Conservation (phyloP, 2,329 filamentous ascomycete genomes). For the Sclerotinia sclerotiorum region DNA sequence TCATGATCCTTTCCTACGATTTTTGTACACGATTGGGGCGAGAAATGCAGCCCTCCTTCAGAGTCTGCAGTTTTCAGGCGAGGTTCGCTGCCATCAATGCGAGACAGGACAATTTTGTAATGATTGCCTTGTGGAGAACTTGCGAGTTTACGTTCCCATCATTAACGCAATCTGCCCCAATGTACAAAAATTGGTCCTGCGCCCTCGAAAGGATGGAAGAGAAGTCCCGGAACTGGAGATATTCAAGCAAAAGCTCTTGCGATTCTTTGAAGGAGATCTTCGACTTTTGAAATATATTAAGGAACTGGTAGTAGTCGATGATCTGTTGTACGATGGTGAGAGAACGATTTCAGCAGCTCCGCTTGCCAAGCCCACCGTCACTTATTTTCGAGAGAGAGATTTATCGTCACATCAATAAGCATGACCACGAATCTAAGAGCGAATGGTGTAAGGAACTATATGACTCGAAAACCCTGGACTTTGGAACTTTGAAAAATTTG, state of each 20-base stretch:
- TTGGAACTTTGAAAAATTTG: background rate
- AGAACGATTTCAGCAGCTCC: background rate
- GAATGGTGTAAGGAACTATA: too few species aligned
- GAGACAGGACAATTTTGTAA: background rate
- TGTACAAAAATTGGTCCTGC: background rate
- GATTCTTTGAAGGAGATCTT: background rate
- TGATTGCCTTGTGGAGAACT: background rate
- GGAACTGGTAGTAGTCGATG: background rate
- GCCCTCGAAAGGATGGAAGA: background rate
- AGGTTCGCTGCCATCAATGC: background rate
- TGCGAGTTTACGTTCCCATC: background rate
- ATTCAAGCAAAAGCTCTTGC: background rate
- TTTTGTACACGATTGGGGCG: slow-evolving; percentile 25
- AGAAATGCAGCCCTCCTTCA: slow-evolving; percentile 19
- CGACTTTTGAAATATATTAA: background rate
- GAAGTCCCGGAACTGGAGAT: background rate
- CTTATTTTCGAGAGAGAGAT: background rate
- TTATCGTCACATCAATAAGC: background rate
- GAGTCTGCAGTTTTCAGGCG: background rate
- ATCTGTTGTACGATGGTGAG: background rate
- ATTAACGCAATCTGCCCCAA: background rate
- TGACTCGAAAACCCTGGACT: background rate
- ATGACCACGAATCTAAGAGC: too few species aligned
- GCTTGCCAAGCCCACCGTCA: background rate
- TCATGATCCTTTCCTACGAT: slow-evolving; percentile 27